phyloP scores from a whole-genome alignment of 2,329 filamentous ascomycete species.

The Ilyonectria destructans region DNA sequence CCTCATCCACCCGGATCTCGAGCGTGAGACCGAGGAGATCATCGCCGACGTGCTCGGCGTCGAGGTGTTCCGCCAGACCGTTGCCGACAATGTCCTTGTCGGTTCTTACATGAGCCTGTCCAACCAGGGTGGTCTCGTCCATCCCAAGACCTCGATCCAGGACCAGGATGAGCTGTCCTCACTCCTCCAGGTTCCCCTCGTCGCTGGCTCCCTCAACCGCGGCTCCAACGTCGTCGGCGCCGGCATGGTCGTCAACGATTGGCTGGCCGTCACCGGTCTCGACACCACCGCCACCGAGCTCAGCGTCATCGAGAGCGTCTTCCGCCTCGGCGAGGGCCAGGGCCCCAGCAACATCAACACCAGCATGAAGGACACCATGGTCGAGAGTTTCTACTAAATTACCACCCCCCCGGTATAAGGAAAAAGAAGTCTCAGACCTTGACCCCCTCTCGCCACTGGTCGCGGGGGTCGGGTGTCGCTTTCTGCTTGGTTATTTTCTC shows the following conservation, averaged over 20 bases:
- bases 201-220: slow-evolving; percentile 94
- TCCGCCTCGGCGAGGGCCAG: slow-evolving; percentile 90
- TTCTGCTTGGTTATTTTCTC: slow-evolving; percentile 27
- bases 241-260: slow-evolving; percentile 77
- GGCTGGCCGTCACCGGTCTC: slow-evolving; percentile 93
- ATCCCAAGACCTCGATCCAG: slow-evolving; percentile 96
- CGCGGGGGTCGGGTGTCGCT: not conserved
- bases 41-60: slow-evolving; percentile 94
- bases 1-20: slow-evolving; percentile 94
- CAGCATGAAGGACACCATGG: slow-evolving; percentile 96
- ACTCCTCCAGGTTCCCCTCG: slow-evolving; percentile 94
- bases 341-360: slow-evolving; percentile 86
- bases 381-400: slow-evolving; percentile 95
- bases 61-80: slow-evolving; percentile 93
- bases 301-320: slow-evolving; percentile 96
- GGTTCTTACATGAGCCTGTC: slow-evolving; percentile 97
- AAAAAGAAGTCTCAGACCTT: slow-evolving; percentile 8
- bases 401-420: slow-evolving; percentile 4
- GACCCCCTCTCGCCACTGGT: not conserved
- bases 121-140: slow-evolving; percentile 96
- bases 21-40: slow-evolving; percentile 98
- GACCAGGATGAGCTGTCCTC: slow-evolving; percentile 98
- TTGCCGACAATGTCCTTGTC: slow-evolving; percentile 96
- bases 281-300: slow-evolving; percentile 98
- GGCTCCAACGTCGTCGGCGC: slow-evolving; percentile 96